These are phyloP conservation scores for Sporothrix pseudoabietina DNA, from an alignment of 2,329 filamentous ascomycete species.

Conservation along the genomic window DNA sequence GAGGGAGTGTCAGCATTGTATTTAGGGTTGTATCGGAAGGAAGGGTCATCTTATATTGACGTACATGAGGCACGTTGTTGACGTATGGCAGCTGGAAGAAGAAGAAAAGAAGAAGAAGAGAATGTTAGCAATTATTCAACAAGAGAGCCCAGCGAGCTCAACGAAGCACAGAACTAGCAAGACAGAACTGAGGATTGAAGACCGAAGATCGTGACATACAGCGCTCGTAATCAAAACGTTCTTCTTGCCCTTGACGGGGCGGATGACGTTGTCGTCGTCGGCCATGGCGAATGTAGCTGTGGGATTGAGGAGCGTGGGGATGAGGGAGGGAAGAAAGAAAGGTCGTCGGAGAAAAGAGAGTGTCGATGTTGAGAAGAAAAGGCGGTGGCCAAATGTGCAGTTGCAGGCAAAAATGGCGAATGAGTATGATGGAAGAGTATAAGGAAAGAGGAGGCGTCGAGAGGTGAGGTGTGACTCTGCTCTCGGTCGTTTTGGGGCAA, in stretches of 20 bases:
- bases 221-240: slow-evolving; percentile 90
- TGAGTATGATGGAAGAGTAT: no score
- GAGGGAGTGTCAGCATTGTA: neutral
- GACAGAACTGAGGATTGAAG: neutral
- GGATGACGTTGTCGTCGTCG: slow-evolving; percentile 44
- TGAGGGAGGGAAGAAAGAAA: neutral
- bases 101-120: neutral
- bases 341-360: neutral
- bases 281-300: neutral
- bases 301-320: neutral
- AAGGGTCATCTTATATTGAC: slow-evolving; percentile 6
- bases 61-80: slow-evolving; percentile 69
- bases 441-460: neutral
- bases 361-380: neutral
- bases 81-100: slow-evolving; percentile 40
- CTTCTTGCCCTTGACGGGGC: slow-evolving; percentile 71
- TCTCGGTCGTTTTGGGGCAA: slow-evolving; percentile 10
- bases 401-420: neutral
- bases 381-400: neutral
- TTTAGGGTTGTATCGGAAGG: no score
- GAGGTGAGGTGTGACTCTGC: slow-evolving; percentile 10
- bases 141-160: neutral
- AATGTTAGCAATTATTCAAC: slow-evolving; percentile 7
- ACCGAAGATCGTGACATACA: slow-evolving; percentile 57
- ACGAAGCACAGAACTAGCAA: neutral